phyloP scores from a whole-genome alignment of 1,139 yeast species.

The Spathaspora sp. region DNA sequence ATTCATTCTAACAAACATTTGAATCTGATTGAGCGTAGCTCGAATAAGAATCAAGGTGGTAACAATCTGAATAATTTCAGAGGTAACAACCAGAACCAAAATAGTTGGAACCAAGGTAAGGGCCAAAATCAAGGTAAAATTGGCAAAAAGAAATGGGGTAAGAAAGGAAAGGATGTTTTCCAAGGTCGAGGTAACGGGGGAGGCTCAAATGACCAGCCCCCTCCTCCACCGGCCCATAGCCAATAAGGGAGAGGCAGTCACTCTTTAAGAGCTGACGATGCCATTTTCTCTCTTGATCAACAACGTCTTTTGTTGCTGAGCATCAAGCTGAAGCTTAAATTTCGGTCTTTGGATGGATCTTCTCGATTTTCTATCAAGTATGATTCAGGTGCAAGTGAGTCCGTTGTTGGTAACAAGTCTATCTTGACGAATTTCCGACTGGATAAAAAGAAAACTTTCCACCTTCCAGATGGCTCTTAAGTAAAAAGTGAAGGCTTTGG shows the following conservation, averaged over 20 bases:
- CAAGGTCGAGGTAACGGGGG: too few species aligned
- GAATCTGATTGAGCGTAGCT: too few species aligned
- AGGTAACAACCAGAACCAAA: too few species aligned
- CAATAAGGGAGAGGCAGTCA: not conserved
- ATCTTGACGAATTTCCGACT: not conserved
- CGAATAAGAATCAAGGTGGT: too few species aligned
- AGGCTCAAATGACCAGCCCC: too few species aligned
- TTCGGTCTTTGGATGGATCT: not conserved
- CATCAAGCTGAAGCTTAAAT: not conserved
- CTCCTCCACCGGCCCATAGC: too few species aligned
- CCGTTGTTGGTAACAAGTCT: not conserved
- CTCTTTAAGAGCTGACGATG: not conserved
- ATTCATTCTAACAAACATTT: too few species aligned
- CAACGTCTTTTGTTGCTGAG: not conserved
- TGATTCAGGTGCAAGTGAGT: slow-evolving; percentile 2
- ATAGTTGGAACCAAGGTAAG: too few species aligned
- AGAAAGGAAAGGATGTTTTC: too few species aligned
- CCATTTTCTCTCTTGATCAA: not conserved
- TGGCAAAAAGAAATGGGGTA: too few species aligned
- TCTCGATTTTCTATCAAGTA: not conserved
- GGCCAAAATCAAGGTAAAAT: too few species aligned
- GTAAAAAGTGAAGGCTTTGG: not conserved
- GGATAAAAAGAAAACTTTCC: not conserved
- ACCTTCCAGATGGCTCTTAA: not conserved
- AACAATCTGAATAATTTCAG: too few species aligned